Percentiles rank a stretch among this genome's conserved stretches.
These are phyloP conservation scores for Salix udensis DNA, from an alignment of 345 rosid genomes.

Conservation along the genomic window DNA sequence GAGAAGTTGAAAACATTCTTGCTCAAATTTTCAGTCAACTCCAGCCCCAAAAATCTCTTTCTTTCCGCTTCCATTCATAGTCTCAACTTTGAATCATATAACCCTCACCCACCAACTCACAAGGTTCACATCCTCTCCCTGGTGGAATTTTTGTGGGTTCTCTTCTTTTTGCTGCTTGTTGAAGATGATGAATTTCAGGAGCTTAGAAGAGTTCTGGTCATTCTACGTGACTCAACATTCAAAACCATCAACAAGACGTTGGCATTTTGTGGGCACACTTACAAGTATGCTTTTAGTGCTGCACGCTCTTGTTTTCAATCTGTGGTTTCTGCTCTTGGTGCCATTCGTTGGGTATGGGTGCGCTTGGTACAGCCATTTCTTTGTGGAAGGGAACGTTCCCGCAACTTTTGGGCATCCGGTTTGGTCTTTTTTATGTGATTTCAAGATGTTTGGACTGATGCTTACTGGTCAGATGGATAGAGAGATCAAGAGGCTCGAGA, in stretches of 20 bases:
- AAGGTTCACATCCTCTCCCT: conserved; percentile 2
- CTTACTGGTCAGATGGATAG: conserved; percentile 87
- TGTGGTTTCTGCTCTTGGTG: conserved; percentile 57
- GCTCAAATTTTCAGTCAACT: conserved; percentile 21
- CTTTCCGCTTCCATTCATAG: background rate
- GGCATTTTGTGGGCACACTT: conserved; percentile 82
- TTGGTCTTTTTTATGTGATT: conserved; percentile 84
- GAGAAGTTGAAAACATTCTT: background rate
- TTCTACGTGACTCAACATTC: conserved; percentile 90
- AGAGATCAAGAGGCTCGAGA: conserved; percentile 92
- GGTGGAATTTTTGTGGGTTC: conserved; percentile 14
- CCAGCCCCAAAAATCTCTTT: background rate
- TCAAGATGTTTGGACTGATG: conserved; percentile 91
- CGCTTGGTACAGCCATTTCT: conserved; percentile 97
- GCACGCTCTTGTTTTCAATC: conserved; percentile 50
- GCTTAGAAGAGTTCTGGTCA: conserved; percentile 88
- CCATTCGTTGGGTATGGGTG: conserved; percentile 73
- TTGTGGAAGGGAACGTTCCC: conserved; percentile 82
- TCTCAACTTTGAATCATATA: background rate
- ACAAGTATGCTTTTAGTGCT: conserved; percentile 42
- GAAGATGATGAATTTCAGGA: conserved; percentile 75
- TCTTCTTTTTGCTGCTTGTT: background rate
- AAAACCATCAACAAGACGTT: conserved; percentile 71
- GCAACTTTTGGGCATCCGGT: conserved; percentile 81
- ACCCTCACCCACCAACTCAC: background rate